Evolutionary conservation across 495 filamentous ascomycete species (phyloP).

Genomic region (Neurospora sp.): DNA sequence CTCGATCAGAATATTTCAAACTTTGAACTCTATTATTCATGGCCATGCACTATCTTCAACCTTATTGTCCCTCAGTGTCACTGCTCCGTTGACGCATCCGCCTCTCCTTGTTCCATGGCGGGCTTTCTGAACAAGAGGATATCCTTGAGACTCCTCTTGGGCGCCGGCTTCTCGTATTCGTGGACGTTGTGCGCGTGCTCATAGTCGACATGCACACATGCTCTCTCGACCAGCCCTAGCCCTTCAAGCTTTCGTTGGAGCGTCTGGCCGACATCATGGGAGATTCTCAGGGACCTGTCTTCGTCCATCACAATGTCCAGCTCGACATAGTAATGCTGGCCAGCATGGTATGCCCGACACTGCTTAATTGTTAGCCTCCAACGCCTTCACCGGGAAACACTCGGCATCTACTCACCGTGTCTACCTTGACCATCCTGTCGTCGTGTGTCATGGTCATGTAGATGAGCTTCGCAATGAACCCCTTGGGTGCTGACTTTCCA

Average conservation of each 20-base stretch:
- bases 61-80: neutral
- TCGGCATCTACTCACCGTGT: conserved; percentile 28
- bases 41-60: neutral
- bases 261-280: conserved; percentile 44
- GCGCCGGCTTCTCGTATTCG: conserved; percentile 31
- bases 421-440: conserved; percentile 40
- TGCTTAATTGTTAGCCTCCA: neutral
- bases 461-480: conserved; percentile 48
- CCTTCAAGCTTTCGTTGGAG: conserved; percentile 48
- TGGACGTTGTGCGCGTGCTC: conserved; percentile 37
- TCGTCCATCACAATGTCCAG: conserved; percentile 50
- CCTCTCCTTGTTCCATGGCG: conserved; percentile 14
- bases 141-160: conserved; percentile 25
- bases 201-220: conserved; percentile 51
- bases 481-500: conserved; percentile 42
- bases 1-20: neutral
- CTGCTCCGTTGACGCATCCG: neutral
- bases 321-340: conserved; percentile 47
- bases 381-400: neutral
- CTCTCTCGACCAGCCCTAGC: conserved; percentile 41
- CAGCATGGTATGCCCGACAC: conserved; percentile 46
- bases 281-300: conserved; percentile 35
- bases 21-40: neutral
- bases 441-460: conserved; percentile 49
- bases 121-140: conserved; percentile 29